These are phyloP conservation scores for Tolypocladium tundrense DNA, from an alignment of 2,329 filamentous ascomycete species.

Conservation along the genomic window DNA sequence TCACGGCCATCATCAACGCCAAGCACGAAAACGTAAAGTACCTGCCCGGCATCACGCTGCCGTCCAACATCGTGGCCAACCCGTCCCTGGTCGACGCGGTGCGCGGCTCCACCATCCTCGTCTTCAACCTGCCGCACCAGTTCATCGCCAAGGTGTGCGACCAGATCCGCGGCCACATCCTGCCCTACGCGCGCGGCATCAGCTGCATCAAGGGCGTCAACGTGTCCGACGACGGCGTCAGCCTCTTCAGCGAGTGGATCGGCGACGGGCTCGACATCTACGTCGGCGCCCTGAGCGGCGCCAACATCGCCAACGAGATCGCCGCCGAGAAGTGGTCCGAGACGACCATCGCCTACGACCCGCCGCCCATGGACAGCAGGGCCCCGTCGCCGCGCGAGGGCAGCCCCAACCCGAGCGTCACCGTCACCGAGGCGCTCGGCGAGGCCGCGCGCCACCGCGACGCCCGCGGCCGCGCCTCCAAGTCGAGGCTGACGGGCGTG, in stretches of 20 bases:
- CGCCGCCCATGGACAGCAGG: constrained; percentile 76
- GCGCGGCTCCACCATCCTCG: constrained; percentile 72
- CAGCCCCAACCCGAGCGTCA: constrained; percentile 38
- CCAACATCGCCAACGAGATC: constrained; percentile 93
- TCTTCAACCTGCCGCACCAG: constrained; percentile 96
- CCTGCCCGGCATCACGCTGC: constrained; percentile 77
- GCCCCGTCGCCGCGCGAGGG: constrained; percentile 45
- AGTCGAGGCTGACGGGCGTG: constrained; percentile 62
- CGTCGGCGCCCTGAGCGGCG: constrained; percentile 88
- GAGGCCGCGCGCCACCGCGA: constrained; percentile 54
- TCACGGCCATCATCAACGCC: constrained; percentile 83
- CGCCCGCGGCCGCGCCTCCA: constrained; percentile 54
- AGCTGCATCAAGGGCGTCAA: constrained; percentile 98
- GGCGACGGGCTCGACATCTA: constrained; percentile 88
- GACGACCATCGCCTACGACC: constrained; percentile 93
- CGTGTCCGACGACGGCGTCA: constrained; percentile 75
- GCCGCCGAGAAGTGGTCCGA: constrained; percentile 94
- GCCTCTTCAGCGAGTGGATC: constrained; percentile 91
- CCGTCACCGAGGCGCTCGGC: constrained; percentile 40
- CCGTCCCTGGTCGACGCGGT: constrained; percentile 72
- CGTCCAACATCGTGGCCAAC: constrained; percentile 74
- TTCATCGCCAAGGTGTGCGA: constrained; percentile 85
- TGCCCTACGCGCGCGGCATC: constrained; percentile 86
- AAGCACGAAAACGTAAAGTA: constrained; percentile 98
- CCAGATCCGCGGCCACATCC: constrained; percentile 75